Base-by-base conservation (phyloP, 257 asterid species). In the Petunia axillaris region DNA sequence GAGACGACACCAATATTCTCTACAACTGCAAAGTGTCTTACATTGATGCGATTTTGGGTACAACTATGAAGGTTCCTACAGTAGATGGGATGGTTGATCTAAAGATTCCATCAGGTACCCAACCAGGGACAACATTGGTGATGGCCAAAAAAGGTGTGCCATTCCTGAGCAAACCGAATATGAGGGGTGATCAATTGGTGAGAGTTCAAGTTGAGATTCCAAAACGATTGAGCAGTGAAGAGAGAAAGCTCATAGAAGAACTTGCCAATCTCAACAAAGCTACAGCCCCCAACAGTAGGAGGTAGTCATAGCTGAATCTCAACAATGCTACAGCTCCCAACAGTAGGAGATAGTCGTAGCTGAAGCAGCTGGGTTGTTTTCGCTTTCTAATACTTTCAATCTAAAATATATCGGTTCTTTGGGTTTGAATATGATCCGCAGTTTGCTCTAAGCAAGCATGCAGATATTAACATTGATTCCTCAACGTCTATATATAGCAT, bases 151-250 rank as follows among this genome's bases (percentile, higher is more conserved):
- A 89, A 43, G 99, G 99, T 0, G 98, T 96, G 6, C 99, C 99
- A 0, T 80, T 65, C 81, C 63, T 96, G 62, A 94, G 92, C 77
- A 92, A 89, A 79, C 90, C 85, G 80, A 94, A 84, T 83, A 90
- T 83, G 98, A 91, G 99, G 84, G 99, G 99, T 3, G 99, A 96
- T 82, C 99, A 94, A 93, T 80, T 96, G 90, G 99, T 96, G 46
- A 91, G 82, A 80, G 98, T 94, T 77, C 98, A 94, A 78, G 98
- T 96, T 5, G 99, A 96, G 97, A 96, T 96, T 71, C 99, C 99
- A 2, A 94, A 96, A 74, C 91, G 98, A 55, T 78, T 94, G 10
- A 92, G 95, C 8, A 83, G 92, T n/a, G 98, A 96, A 79, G 99
- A 96, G 89, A 89, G 79, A 91, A 94, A 96, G 91, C 95, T 96